These are phyloP conservation scores for Massarina eburnea DNA, from an alignment of 2,329 filamentous ascomycete genomes.

Conservation along the genomic window DNA sequence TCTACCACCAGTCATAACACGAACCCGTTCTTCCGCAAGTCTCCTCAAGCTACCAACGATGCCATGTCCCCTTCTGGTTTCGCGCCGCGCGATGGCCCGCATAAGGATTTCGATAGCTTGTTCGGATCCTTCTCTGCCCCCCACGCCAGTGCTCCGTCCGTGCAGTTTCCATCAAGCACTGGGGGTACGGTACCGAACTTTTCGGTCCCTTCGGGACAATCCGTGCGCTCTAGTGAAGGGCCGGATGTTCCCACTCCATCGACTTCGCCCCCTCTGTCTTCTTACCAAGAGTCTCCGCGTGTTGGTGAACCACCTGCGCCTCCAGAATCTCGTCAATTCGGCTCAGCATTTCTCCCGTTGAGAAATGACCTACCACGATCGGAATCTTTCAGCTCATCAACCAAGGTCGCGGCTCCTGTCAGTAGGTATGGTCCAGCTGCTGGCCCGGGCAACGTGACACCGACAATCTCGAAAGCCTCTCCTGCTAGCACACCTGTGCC, in stretches of 20 bases:
- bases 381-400: conserved; percentile 74
- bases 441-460: conserved; percentile 50
- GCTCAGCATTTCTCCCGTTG: conserved; percentile 74
- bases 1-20: conserved; percentile 70
- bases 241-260: conserved; percentile 62
- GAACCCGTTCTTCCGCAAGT: conserved; percentile 89
- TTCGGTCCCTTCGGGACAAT: conserved; percentile 45
- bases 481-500: conserved; percentile 56
- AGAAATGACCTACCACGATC: conserved; percentile 56
- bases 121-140: conserved; percentile 68
- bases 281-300: conserved; percentile 56
- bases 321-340: conserved; percentile 75
- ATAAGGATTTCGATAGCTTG: conserved; percentile 72
- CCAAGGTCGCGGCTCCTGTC: conserved; percentile 73
- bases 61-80: conserved; percentile 55
- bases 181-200: conserved; percentile 39
- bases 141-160: conserved; percentile 53
- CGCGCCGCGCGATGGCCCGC: conserved; percentile 39
- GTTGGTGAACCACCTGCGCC: conserved; percentile 64
- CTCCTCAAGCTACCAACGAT: conserved; percentile 53
- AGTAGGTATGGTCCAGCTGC: conserved; percentile 61
- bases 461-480: conserved; percentile 46
- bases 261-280: conserved; percentile 62
- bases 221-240: conserved; percentile 48
- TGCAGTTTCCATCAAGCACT: conserved; percentile 63